phyloP scores from a whole-genome alignment of 2,329 filamentous ascomycete species.

The Pleoardoris graminearum region DNA sequence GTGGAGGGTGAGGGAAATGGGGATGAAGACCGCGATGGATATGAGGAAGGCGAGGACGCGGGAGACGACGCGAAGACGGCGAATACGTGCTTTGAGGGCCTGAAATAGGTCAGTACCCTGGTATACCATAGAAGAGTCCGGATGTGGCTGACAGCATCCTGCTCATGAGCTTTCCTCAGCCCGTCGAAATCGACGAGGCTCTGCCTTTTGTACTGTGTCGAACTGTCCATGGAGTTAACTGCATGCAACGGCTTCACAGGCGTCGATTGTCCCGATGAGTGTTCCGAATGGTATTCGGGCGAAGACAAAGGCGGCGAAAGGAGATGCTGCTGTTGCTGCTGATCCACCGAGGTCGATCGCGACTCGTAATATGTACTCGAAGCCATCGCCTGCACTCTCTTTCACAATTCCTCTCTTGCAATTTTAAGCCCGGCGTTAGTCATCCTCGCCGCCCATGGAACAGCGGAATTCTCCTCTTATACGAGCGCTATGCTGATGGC shows the following conservation, averaged over 20 bases:
- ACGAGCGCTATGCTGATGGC: background rate
- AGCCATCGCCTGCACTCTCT: background rate
- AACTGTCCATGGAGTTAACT: conserved; percentile 11
- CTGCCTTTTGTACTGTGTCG: conserved; percentile 11
- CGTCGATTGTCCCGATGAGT: conserved; percentile 11
- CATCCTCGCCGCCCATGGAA: background rate
- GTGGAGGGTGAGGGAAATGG: conserved; percentile 42
- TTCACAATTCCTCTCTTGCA: background rate
- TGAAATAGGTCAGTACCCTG: conserved; percentile 15
- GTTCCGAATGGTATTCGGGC: background rate
- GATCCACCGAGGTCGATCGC: background rate
- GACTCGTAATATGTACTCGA: conserved; percentile 5
- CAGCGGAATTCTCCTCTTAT: background rate
- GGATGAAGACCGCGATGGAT: conserved; percentile 41
- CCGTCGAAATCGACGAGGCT: conserved; percentile 21
- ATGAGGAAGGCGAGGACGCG: conserved; percentile 41
- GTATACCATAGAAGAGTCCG: background rate
- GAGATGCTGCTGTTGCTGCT: conserved; percentile 10
- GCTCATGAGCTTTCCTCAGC: conserved; percentile 18
- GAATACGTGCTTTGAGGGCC: conserved; percentile 45
- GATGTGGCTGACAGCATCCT: conserved; percentile 25
- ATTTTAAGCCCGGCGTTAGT: background rate
- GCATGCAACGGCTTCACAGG: conserved; percentile 24
- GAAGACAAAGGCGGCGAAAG: background rate
- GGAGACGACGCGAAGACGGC: conserved; percentile 42